Evolutionary conservation across 108 stramenopile genomes (phyloP).

Genomic region (Cyclotella baltica): DNA sequence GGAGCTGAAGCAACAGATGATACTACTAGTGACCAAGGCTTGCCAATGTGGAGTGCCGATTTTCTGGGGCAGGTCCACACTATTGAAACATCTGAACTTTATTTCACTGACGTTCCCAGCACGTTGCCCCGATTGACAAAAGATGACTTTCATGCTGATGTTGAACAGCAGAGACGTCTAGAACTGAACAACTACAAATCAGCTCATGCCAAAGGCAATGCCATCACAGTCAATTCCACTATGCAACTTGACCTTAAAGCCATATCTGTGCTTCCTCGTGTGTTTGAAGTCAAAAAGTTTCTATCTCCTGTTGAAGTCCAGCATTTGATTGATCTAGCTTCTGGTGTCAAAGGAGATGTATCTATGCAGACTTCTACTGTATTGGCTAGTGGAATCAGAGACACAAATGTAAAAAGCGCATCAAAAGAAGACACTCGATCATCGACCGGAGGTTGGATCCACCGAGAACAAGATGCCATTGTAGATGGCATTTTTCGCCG

Average conservation of each 20-base stretch:
- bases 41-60: slow-evolving; percentile 69
- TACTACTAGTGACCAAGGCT: slow-evolving; percentile 37
- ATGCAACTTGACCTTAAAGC: slow-evolving; percentile 57
- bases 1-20: background rate
- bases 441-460: slow-evolving; percentile 78
- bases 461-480: slow-evolving; percentile 65
- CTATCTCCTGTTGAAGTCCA: slow-evolving; percentile 72
- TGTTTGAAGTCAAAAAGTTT: slow-evolving; percentile 78
- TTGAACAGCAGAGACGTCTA: slow-evolving; percentile 17
- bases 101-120: slow-evolving; percentile 37
- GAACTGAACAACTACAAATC: slow-evolving; percentile 32
- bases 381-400: slow-evolving; percentile 3
- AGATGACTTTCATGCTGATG: slow-evolving; percentile 37
- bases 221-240: slow-evolving; percentile 5
- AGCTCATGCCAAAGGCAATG: slow-evolving; percentile 5
- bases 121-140: slow-evolving; percentile 25
- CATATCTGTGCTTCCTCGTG: slow-evolving; percentile 70
- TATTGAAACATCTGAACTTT: slow-evolving; percentile 34
- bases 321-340: slow-evolving; percentile 63
- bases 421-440: slow-evolving; percentile 35
- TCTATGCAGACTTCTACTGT: slow-evolving; percentile 67
- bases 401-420: background rate
- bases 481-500: slow-evolving; percentile 82
- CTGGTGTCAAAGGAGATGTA: slow-evolving; percentile 52
- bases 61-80: slow-evolving; percentile 76